A percentile compares a stretch with the other conserved stretches of the same genome.
Conservation (phyloP, 257 asterid species). For the Anisodus acutangulus region DNA sequence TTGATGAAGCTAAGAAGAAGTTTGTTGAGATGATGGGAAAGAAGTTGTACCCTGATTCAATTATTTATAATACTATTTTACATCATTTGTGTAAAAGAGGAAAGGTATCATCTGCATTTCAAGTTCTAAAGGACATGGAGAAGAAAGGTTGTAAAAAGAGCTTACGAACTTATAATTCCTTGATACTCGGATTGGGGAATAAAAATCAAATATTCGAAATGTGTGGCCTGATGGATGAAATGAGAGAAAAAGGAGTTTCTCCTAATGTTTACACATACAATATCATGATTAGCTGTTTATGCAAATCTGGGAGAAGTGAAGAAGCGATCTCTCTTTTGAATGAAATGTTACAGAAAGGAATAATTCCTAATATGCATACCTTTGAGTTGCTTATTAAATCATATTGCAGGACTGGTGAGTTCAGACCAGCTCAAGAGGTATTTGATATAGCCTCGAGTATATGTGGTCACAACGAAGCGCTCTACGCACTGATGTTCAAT, state of each 20-base stretch:
- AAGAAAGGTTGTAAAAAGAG: conserved; percentile 79
- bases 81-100: conserved; percentile 73
- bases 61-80: conserved; percentile 67
- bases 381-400: conserved; percentile 67
- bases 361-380: conserved; percentile 63
- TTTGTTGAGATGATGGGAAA: conserved; percentile 84
- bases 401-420: conserved; percentile 84
- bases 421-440: conserved; percentile 86
- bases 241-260: conserved; percentile 81
- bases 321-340: conserved; percentile 77
- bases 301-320: conserved; percentile 77
- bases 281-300: conserved; percentile 64
- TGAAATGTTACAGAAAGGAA: conserved; percentile 78
- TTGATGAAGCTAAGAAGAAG: conserved; percentile 78
- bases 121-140: conserved; percentile 97
- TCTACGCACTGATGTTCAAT: conserved; percentile 68
- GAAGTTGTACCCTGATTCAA: conserved; percentile 73
- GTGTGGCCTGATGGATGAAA: conserved; percentile 85
- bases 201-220: conserved; percentile 83
- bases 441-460: conserved; percentile 62
- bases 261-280: conserved; percentile 79
- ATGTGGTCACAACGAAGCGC: conserved; percentile 68
- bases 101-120: conserved; percentile 87
- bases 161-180: conserved; percentile 73
- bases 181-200: conserved; percentile 69